A percentile compares a stretch with the other conserved stretches of the same genome.
phyloP scores from a whole-genome alignment of 2,329 filamentous ascomycete genomes.

The Sphaerulina musiva region DNA sequence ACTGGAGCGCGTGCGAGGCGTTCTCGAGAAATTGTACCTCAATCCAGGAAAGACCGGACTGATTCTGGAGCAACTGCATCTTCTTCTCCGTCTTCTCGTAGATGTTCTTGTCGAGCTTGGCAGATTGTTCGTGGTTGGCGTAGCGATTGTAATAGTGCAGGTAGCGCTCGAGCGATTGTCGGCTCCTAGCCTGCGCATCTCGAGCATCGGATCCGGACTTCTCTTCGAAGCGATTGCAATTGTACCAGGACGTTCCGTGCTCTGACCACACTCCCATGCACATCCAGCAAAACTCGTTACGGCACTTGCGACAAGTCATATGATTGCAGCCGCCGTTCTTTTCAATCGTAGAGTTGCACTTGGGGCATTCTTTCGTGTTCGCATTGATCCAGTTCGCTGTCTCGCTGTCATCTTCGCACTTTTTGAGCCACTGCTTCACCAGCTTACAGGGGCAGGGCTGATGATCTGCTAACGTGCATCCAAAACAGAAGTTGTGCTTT shows the following conservation, averaged over 20 bases:
- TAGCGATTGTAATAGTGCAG: constrained; percentile 99
- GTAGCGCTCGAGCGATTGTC: constrained; percentile 89
- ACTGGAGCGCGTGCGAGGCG: constrained; percentile 87
- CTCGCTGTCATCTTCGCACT: constrained; percentile 96
- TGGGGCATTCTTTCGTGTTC: constrained; percentile 96
- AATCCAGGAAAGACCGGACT: constrained; percentile 97
- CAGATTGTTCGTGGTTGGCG: constrained; percentile 96
- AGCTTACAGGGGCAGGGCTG: constrained; percentile 86
- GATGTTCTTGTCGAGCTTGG: constrained; percentile 91
- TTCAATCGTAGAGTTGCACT: constrained; percentile 93
- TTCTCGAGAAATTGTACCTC: constrained; percentile 95
- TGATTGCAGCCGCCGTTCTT: constrained; percentile 98
- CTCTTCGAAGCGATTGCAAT: constrained; percentile 95
- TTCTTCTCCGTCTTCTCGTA: constrained; percentile 97
- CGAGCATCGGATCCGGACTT: constrained; percentile 87
- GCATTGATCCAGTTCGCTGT: constrained; percentile 99
- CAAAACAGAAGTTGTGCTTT: constrained; percentile 87
- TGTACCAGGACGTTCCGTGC: constrained; percentile 99
- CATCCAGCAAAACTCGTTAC: constrained; percentile 99
- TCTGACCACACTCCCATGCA: constrained; percentile 99
- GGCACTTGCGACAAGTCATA: constrained; percentile 95
- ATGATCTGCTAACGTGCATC: constrained; percentile 82
- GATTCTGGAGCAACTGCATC: constrained; percentile 91
- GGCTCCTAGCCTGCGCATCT: constrained; percentile 83
- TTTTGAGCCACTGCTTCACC: constrained; percentile 94